These are phyloP conservation scores for Collybiopsis luxurians DNA, from an alignment of 768 basidiomycete genomes.

Conservation along the genomic window DNA sequence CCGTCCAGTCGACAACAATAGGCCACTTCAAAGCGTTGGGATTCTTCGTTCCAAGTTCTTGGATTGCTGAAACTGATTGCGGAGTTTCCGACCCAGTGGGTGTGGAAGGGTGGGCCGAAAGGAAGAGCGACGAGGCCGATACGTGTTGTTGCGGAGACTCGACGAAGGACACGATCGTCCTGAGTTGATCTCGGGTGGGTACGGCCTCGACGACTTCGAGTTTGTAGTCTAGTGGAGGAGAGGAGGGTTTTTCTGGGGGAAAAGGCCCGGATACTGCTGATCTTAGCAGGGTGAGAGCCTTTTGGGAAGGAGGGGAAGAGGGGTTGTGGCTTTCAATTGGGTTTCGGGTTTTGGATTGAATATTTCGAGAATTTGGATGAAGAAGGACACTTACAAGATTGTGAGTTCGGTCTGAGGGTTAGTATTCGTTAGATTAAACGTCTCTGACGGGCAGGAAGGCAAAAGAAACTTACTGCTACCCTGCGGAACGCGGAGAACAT, in stretches of 20 bases:
- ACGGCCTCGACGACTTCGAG: slow-evolving; percentile 68
- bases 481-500: slow-evolving; percentile 7
- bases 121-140: slow-evolving; percentile 35
- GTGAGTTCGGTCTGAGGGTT: slow-evolving; percentile 52
- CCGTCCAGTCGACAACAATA: slow-evolving; percentile 75
- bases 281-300: slow-evolving; percentile 59
- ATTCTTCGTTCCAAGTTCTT: slow-evolving; percentile 49
- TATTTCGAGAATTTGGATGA: no score
- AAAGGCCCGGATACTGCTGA: slow-evolving; percentile 60
- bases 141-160: slow-evolving; percentile 26
- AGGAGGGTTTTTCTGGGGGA: slow-evolving; percentile 45
- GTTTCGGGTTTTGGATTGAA: background rate
- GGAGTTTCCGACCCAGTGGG: slow-evolving; percentile 26
- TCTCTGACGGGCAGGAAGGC: no score
- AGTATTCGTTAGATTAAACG: background rate
- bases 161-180: slow-evolving; percentile 63
- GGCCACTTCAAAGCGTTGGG: slow-evolving; percentile 67
- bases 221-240: slow-evolving; percentile 61
- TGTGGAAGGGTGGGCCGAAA: slow-evolving; percentile 62
- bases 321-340: slow-evolving; percentile 47
- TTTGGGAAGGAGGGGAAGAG: slow-evolving; percentile 59
- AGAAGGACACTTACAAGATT: slow-evolving; percentile 61
- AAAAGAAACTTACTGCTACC: background rate
- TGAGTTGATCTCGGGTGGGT: slow-evolving; percentile 68
- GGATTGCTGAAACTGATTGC: slow-evolving; percentile 35